Base-by-base conservation (phyloP, 2,329 filamentous ascomycete species). In the Madurella fahalii region DNA sequence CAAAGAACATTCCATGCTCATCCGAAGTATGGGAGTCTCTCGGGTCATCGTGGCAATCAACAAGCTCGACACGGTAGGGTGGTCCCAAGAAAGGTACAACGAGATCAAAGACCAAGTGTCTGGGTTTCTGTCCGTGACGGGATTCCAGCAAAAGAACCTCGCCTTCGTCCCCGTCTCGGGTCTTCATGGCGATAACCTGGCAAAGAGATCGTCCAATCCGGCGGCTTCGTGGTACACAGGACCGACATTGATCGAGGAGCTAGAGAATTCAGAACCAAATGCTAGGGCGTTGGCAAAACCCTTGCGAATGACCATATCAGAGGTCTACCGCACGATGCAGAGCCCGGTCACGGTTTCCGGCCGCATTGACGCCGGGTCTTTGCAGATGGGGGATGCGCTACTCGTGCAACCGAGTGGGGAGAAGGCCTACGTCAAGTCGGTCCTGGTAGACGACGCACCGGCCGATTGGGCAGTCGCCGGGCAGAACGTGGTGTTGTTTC, bases 391-490 rank as follows among this genome's bases (percentile, higher is more conserved):
- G 18, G 94, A 99, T 65, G 79, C 80, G 1, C 74, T 97, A 13
- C 68, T 92, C 5, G 82, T 90, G 2, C 87, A 95, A 69, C 94
- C 94, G 0, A 89, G 88, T 51, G 85, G 85, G 20, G 88, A 96
- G 67, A 86, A 82, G 39, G 92, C 90, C 1, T 84, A 83, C 48
- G 81, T 97, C 69, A 95, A 93, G 68, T 86, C 83, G 3, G 77
- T 99, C 46, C 86, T 94, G 68, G 80, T 91, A 9, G 87, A 93
- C 67, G 80, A 83, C 18, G 82, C 88, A 48, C 73, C 81, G 1
- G 82, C 80, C 12, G 91, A 96, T 56, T 99, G 91, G 90, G 90
- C 89, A 0, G 91, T 96, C 13, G 92, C 93, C 1, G 93, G 93
- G 1, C 90, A 97, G 66, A 95, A 94, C 56, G 83, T 89, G 15